Evolutionary conservation across 2,329 filamentous ascomycete genomes (phyloP).

Genomic region (Tolypocladium ophioglossoides): DNA sequence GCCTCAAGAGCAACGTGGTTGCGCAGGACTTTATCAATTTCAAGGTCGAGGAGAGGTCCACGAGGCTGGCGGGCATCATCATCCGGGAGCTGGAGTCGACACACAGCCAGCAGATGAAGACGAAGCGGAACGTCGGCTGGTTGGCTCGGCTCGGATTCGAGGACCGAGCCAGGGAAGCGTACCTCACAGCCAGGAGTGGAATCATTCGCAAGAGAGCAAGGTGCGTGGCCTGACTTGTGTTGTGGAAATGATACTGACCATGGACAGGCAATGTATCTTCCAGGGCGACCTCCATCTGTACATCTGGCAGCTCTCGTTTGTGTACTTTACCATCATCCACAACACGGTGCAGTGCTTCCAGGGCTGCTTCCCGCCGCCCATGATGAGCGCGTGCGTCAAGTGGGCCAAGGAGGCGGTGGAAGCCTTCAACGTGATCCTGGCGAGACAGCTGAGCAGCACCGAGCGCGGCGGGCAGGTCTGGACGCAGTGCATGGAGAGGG

Average conservation of each 20-base stretch:
- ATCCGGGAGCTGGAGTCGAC: conserved; percentile 68
- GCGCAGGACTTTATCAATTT: conserved; percentile 88
- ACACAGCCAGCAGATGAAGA: conserved; percentile 66
- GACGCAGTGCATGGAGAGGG: conserved; percentile 72
- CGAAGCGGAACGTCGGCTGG: conserved; percentile 74
- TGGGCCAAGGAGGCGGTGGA: conserved; percentile 98
- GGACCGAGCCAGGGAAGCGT: conserved; percentile 77
- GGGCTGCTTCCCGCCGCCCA: conserved; percentile 69
- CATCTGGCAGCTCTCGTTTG: conserved; percentile 89
- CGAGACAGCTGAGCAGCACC: conserved; percentile 77
- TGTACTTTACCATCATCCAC: conserved; percentile 88
- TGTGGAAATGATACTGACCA: neutral
- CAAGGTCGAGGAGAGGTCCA: conserved; percentile 79
- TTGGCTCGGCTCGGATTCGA: conserved; percentile 81
- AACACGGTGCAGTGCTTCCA: conserved; percentile 91
- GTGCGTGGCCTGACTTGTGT: conserved; percentile 30
- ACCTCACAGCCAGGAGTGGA: conserved; percentile 67
- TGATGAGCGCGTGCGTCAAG: conserved; percentile 91
- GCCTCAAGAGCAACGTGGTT: conserved; percentile 73
- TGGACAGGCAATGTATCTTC: conserved; percentile 75
- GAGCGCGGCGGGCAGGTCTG: conserved; percentile 66
- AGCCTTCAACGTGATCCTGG: conserved; percentile 74
- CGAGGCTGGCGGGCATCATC: conserved; percentile 64
- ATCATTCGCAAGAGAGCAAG: conserved; percentile 74
- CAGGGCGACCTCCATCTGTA: conserved; percentile 88